These are phyloP conservation scores for Candida mattraensis DNA, from an alignment of 805 yeast species.

Conservation along the genomic window DNA sequence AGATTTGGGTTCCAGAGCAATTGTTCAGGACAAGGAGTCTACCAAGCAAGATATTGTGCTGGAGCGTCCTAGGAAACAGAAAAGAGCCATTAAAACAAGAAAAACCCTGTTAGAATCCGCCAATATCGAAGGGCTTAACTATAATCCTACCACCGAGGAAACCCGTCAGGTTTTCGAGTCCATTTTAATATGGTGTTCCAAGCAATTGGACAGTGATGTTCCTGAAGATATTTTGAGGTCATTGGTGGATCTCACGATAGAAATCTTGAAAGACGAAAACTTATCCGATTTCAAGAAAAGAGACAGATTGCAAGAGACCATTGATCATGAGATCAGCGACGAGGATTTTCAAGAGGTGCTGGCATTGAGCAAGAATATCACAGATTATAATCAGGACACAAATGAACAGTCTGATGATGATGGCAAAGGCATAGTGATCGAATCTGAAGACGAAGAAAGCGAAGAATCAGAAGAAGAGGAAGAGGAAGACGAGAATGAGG, in stretches of 20 bases:
- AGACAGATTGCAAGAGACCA: conserved; percentile 48
- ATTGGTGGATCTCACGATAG: conserved; percentile 66
- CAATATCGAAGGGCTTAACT: conserved; percentile 50
- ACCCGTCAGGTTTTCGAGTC: conserved; percentile 52
- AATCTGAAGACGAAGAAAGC: conserved; percentile 43
- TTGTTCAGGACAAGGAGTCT: conserved; percentile 4
- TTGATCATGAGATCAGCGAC: conserved; percentile 43
- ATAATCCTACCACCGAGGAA: conserved; percentile 60
- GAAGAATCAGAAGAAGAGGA: conserved; percentile 33
- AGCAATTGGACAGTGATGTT: conserved; percentile 64
- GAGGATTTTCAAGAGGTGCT: conserved; percentile 47
- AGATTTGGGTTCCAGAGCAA: conserved; percentile 57
- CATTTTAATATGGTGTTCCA: conserved; percentile 59
- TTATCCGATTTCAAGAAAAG: conserved; percentile 45
- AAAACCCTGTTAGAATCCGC: conserved; percentile 34
- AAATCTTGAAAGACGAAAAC: conserved; percentile 49
- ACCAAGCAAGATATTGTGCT: too few species aligned
- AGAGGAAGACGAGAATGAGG: conserved; percentile 29
- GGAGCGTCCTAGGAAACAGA: conserved; percentile 10
- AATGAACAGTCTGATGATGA: conserved; percentile 33
- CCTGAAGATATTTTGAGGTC: conserved; percentile 71
- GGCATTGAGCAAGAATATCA: conserved; percentile 44
- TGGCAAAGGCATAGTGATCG: conserved; percentile 34
- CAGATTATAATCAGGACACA: conserved; percentile 42
- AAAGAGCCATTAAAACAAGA: conserved; percentile 12